Evolutionary conservation across 2,329 filamentous ascomycete genomes (phyloP).

Genomic region (Aspergillus awamori): DNA sequence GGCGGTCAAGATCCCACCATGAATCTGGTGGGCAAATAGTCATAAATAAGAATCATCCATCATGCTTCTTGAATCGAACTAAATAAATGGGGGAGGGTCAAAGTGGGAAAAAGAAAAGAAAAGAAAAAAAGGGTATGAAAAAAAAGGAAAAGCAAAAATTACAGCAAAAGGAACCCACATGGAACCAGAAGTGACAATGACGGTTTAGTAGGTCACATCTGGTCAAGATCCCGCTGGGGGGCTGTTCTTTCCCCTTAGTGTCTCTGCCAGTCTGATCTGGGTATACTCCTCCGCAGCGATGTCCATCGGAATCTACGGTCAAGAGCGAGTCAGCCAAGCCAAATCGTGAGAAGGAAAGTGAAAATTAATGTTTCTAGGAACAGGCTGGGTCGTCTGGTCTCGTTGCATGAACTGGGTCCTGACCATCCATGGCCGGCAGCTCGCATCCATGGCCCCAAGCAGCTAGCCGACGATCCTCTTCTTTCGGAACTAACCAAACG

Average conservation of each 20-base stretch:
- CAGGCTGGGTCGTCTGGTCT: background rate
- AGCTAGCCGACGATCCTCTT: conserved; percentile 11
- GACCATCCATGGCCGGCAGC: background rate
- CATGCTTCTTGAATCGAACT: background rate
- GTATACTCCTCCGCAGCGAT: background rate
- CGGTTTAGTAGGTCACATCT: background rate
- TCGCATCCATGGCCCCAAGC: conserved; percentile 7
- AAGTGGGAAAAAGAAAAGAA: conserved; percentile 7
- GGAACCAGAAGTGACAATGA: conserved; percentile 2
- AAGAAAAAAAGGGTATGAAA: background rate
- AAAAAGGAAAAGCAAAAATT: conserved; percentile 4
- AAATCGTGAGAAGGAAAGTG: background rate
- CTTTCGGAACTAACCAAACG: conserved; percentile 1
- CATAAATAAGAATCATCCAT: background rate
- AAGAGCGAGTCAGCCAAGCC: background rate
- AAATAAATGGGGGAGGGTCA: background rate
- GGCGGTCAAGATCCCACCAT: conserved; percentile 2
- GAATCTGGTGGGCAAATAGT: conserved; percentile 1
- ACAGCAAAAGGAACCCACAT: background rate
- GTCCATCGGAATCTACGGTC: background rate
- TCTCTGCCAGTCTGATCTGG: background rate
- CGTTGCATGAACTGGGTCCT: background rate
- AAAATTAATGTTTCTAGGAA: background rate
- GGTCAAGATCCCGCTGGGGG: no score
- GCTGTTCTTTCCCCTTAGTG: background rate